A percentile compares a stretch with the other conserved stretches of the same genome.
Conservation (phyloP, 345 rosid genomes). For the Melaleuca alternifolia region DNA sequence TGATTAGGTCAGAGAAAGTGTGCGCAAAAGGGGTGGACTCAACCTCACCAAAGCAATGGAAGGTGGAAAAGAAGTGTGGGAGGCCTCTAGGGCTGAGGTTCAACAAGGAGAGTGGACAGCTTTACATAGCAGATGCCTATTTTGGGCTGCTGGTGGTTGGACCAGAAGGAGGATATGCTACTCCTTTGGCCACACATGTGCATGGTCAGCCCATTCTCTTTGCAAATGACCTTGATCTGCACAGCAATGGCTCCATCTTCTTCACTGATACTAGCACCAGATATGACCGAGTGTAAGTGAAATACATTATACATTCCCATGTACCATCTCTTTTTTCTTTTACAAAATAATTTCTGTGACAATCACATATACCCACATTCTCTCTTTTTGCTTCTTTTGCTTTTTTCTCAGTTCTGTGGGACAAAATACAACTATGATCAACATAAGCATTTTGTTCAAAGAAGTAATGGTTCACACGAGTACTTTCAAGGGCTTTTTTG, state of each 20-base stretch:
- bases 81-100: slow-evolving; percentile 87
- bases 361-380: not conserved
- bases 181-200: slow-evolving; percentile 64
- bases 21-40: slow-evolving; percentile 79
- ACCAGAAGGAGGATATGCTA: slow-evolving; percentile 74
- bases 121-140: slow-evolving; percentile 92
- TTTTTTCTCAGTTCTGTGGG: not conserved
- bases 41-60: slow-evolving; percentile 86
- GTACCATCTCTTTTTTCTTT: not conserved
- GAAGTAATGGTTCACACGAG: not conserved
- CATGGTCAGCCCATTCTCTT: slow-evolving; percentile 62
- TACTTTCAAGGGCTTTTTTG: not conserved
- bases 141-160: slow-evolving; percentile 82
- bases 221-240: slow-evolving; percentile 90
- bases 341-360: not conserved
- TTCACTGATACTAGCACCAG: slow-evolving; percentile 91
- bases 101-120: slow-evolving; percentile 41
- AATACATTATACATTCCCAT: not conserved
- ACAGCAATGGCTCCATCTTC: slow-evolving; percentile 79
- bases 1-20: slow-evolving; percentile 62
- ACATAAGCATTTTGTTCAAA: not conserved
- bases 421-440: not conserved
- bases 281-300: slow-evolving; percentile 74
- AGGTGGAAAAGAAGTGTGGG: slow-evolving; percentile 74
- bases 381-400: not conserved